Conservation (phyloP, 2,329 filamentous ascomycete species). For the Metarhizium sp. region DNA sequence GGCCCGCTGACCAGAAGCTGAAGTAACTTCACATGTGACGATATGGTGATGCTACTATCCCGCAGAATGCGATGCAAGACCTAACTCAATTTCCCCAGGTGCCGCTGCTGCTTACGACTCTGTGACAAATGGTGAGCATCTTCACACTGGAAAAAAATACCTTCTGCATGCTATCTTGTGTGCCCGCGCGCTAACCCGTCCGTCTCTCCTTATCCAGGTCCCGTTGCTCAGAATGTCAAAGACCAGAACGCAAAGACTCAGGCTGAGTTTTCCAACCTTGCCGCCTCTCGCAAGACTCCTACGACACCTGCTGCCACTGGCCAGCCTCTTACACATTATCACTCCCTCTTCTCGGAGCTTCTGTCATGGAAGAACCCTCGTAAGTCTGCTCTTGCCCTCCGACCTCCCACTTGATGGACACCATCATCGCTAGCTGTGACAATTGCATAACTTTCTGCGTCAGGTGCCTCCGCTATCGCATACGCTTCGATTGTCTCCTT, state of each 20-base stretch:
- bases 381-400: conserved; percentile 24
- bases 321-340: conserved; percentile 58
- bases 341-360: conserved; percentile 61
- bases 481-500: conserved; percentile 47
- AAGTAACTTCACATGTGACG: conserved; percentile 5
- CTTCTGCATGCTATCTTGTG: background rate
- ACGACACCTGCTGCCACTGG: conserved; percentile 45
- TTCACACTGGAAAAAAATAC: background rate
- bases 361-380: conserved; percentile 61
- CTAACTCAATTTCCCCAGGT: conserved; percentile 23
- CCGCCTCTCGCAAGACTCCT: conserved; percentile 46
- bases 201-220: conserved; percentile 29
- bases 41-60: background rate
- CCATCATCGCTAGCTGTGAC: background rate
- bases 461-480: conserved; percentile 56
- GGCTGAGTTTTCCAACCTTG: conserved; percentile 48
- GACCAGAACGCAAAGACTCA: conserved; percentile 46
- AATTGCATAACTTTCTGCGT: background rate
- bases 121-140: conserved; percentile 30
- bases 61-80: background rate
- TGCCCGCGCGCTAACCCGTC: background rate
- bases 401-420: background rate
- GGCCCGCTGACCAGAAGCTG: background rate
- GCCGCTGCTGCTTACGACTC: conserved; percentile 38
- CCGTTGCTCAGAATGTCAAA: conserved; percentile 49